These are phyloP conservation scores for Speleostelium caveatum DNA, from an alignment of 78 protist species.

Conservation along the genomic window DNA sequence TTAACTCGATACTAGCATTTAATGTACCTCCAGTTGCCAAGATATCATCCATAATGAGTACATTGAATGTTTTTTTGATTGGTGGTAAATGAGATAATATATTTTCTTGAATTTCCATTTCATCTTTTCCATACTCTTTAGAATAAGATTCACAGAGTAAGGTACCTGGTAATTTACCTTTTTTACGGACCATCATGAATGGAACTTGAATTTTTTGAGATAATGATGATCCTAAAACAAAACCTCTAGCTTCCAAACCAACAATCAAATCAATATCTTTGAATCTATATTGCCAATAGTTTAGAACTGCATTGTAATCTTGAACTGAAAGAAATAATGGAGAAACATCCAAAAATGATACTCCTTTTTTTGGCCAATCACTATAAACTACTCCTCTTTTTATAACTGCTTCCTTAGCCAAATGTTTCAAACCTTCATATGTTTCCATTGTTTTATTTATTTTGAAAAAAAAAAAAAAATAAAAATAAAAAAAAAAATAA, in stretches of 20 bases:
- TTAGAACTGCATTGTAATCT: conserved; percentile 8
- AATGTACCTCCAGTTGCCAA: conserved; percentile 75
- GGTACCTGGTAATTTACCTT: conserved; percentile 63
- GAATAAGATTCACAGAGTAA: conserved; percentile 6
- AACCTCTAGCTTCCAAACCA: conserved; percentile 70
- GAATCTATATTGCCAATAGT: conserved; percentile 65
- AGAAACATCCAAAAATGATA: conserved; percentile 48
- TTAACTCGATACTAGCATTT: conserved; percentile 47
- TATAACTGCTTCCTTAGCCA: conserved; percentile 12
- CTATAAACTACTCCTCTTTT: neutral
- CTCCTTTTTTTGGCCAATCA: conserved; percentile 65
- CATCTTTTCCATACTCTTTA: conserved; percentile 57
- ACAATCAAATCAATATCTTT: conserved; percentile 37
- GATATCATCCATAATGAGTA: conserved; percentile 56
- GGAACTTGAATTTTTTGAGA: conserved; percentile 12
- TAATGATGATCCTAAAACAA: conserved; percentile 42
- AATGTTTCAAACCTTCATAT: conserved; percentile 20
- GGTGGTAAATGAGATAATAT: neutral
- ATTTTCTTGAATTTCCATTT: conserved; percentile 55
- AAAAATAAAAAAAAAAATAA: neutral
- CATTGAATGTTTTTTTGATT: neutral
- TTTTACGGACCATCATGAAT: conserved; percentile 42
- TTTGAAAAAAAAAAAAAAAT: conserved; percentile 4
- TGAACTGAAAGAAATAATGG: conserved; percentile 27
- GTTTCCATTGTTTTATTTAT: neutral